Conservation (phyloP, 345 rosid genomes). For the Angophora floribunda region DNA sequence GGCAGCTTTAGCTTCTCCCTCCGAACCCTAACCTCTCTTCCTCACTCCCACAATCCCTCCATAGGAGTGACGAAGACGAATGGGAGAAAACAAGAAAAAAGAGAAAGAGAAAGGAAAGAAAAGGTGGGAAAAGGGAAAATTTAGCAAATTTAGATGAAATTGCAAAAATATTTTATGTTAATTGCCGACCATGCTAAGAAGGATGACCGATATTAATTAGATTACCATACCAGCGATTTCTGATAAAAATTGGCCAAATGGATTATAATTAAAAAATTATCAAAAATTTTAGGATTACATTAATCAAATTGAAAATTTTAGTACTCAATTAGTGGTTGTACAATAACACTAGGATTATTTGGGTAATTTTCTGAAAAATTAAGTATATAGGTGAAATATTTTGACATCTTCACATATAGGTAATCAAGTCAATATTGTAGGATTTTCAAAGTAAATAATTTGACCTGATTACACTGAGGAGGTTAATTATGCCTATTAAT, state of each 20-base stretch:
- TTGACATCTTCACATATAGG: neutral
- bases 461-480: neutral
- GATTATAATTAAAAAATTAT: accelerated
- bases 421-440: neutral
- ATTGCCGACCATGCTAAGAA: accelerated
- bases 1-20: neutral
- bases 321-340: neutral
- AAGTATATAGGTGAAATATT: neutral
- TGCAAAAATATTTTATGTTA: neutral
- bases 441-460: neutral
- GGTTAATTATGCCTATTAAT: neutral
- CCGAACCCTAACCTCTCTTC: neutral
- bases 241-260: accelerated
- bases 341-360: neutral
- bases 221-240: accelerated
- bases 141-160: neutral
- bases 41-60: neutral
- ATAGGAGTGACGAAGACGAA: neutral
- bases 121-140: neutral
- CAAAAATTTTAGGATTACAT: neutral
- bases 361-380: neutral
- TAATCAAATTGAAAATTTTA: neutral
- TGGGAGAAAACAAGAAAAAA: neutral
- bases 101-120: neutral
- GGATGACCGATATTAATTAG: accelerated